Percentiles rank a stretch among this genome's conserved stretches.
Conservation (phyloP, 306 rosid species). For the Castanea crenata region DNA sequence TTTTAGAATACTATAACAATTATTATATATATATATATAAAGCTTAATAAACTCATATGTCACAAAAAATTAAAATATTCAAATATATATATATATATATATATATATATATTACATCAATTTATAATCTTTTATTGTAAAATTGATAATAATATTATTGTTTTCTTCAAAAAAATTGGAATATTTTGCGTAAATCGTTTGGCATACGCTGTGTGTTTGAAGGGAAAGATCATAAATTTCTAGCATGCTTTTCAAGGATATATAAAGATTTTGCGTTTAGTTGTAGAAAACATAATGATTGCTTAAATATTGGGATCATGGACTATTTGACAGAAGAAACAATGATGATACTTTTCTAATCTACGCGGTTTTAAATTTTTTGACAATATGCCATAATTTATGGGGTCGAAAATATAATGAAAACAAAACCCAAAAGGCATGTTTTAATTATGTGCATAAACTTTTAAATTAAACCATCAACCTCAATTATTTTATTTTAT, state of each 20-base stretch:
- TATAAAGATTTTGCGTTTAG: neutral
- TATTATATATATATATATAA: too few species aligned
- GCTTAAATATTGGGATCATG: neutral
- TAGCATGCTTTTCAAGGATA: neutral
- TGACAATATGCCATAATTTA: neutral
- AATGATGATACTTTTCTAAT: neutral
- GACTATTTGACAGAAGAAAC: neutral
- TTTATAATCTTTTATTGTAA: too few species aligned
- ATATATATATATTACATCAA: too few species aligned
- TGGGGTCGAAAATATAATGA: neutral
- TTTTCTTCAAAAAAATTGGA: too few species aligned
- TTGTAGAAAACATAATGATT: conserved; percentile 1
- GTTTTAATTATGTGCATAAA: neutral
- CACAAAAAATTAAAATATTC: too few species aligned
- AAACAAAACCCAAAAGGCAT: neutral
- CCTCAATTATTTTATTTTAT: neutral
- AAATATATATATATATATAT: too few species aligned
- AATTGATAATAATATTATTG: too few species aligned
- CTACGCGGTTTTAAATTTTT: neutral
- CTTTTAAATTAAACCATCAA: neutral
- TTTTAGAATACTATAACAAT: too few species aligned
- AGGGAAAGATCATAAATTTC: conserved; percentile 8
- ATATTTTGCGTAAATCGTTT: neutral
- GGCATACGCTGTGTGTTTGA: neutral
- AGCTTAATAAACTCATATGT: too few species aligned